Percentiles rank a stretch among this genome's conserved stretches.
Evolutionary conservation across 371 early-diverging fungal genomes (phyloP).

Genomic region (Chytridium lagenaria): DNA sequence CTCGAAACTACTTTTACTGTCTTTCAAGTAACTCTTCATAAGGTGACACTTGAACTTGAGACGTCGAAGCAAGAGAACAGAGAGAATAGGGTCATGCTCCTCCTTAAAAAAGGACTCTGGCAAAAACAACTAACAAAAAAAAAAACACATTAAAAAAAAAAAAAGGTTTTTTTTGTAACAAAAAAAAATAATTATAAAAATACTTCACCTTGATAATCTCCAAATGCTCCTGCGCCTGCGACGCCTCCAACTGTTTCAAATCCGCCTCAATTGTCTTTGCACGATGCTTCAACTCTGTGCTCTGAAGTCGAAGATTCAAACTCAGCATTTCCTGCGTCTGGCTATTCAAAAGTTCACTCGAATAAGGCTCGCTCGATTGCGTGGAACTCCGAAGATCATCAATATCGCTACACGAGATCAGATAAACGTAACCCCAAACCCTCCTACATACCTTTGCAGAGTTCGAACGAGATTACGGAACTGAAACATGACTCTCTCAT

Average conservation of each 20-base stretch:
- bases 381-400: neutral
- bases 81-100: constrained; percentile 79
- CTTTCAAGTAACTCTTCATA: constrained; percentile 77
- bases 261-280: constrained; percentile 90
- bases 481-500: constrained; percentile 81
- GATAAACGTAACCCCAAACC: no score
- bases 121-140: constrained; percentile 70
- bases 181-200: no score
- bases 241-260: constrained; percentile 81
- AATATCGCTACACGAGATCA: constrained; percentile 11
- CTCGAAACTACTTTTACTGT: constrained; percentile 33
- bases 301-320: constrained; percentile 81
- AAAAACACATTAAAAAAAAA: neutral
- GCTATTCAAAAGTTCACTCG: constrained; percentile 48
- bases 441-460: constrained; percentile 68
- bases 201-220: constrained; percentile 55
- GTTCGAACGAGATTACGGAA: constrained; percentile 84
- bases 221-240: constrained; percentile 80
- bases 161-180: neutral
- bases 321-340: constrained; percentile 86
- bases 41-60: constrained; percentile 81
- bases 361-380: constrained; percentile 52
- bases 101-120: constrained; percentile 83
- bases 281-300: constrained; percentile 81
- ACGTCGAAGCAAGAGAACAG: constrained; percentile 77